phyloP scores from a whole-genome alignment of 2,329 filamentous ascomycete genomes.

The Aspergillus tamarii region DNA sequence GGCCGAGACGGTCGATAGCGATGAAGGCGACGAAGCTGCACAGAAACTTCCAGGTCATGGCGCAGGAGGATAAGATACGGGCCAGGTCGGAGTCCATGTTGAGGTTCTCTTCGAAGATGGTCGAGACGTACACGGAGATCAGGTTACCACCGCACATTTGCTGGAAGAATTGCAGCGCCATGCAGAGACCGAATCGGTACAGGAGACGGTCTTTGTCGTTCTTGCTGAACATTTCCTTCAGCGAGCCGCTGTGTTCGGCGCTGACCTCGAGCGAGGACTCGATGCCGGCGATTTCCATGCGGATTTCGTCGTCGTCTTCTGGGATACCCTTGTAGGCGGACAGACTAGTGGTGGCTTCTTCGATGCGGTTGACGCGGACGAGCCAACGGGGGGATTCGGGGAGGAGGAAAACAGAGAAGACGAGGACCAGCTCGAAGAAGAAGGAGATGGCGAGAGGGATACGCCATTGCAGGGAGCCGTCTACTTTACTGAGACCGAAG shows the following conservation, averaged over 20 bases:
- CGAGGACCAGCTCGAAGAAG: slow-evolving; percentile 55
- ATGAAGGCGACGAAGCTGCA: slow-evolving; percentile 56
- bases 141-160: slow-evolving; percentile 26
- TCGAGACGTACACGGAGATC: slow-evolving; percentile 21
- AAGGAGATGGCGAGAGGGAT: slow-evolving; percentile 61
- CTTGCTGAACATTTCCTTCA: slow-evolving; percentile 22
- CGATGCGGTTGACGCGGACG: slow-evolving; percentile 22
- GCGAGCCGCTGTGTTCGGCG: slow-evolving; percentile 14
- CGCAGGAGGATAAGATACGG: slow-evolving; percentile 49
- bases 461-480: slow-evolving; percentile 52
- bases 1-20: slow-evolving; percentile 56
- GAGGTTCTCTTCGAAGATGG: slow-evolving; percentile 23
- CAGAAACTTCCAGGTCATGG: slow-evolving; percentile 61
- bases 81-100: slow-evolving; percentile 20
- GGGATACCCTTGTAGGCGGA: slow-evolving; percentile 21
- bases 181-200: slow-evolving; percentile 25
- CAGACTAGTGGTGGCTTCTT: slow-evolving; percentile 19
- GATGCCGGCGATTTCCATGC: slow-evolving; percentile 23
- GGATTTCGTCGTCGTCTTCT: slow-evolving; percentile 14
- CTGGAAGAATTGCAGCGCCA: slow-evolving; percentile 24
- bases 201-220: slow-evolving; percentile 24
- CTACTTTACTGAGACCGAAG: slow-evolving; percentile 51
- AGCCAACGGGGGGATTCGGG: slow-evolving; percentile 52
- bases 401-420: slow-evolving; percentile 49
- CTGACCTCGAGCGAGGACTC: slow-evolving; percentile 23